These are phyloP conservation scores for Cryptococcus sp. DNA, from an alignment of 1,284 basidiomycete genomes.

Conservation along the genomic window DNA sequence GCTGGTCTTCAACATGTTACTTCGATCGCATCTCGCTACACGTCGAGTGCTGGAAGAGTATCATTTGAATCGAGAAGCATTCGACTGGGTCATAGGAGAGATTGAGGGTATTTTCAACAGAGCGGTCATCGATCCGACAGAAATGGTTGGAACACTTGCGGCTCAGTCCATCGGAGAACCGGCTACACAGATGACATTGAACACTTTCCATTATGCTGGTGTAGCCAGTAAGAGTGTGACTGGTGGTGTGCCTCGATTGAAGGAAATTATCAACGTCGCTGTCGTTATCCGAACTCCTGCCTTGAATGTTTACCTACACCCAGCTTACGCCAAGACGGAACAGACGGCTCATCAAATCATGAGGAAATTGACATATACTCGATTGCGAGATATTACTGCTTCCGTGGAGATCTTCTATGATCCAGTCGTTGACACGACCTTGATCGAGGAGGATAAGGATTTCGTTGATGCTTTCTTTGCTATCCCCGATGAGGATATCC, in stretches of 20 bases:
- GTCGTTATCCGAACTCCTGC: slow-evolving; percentile 98
- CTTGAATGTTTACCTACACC: slow-evolving; percentile 80
- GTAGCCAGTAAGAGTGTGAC: slow-evolving; percentile 97
- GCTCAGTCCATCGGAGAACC: slow-evolving; percentile 99
- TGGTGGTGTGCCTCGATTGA: slow-evolving; percentile 93
- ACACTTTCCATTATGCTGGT: slow-evolving; percentile 99
- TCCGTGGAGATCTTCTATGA: slow-evolving; percentile 99
- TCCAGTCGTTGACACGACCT: slow-evolving; percentile 83
- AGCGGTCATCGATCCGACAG: slow-evolving; percentile 85
- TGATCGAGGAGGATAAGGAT: slow-evolving; percentile 92
- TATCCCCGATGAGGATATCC: slow-evolving; percentile 95
- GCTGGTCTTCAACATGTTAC: slow-evolving; percentile 85
- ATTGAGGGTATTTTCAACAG: slow-evolving; percentile 92
- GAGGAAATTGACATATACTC: slow-evolving; percentile 74
- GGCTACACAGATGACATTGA: slow-evolving; percentile 95
- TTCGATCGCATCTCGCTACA: slow-evolving; percentile 79
- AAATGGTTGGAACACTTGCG: slow-evolving; percentile 98
- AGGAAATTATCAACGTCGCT: slow-evolving; percentile 99
- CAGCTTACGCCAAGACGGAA: slow-evolving; percentile 75
- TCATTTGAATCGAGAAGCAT: slow-evolving; percentile 84
- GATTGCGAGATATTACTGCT: slow-evolving; percentile 88
- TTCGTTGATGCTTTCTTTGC: slow-evolving; percentile 99
- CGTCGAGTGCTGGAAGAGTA: slow-evolving; percentile 78
- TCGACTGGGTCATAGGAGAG: slow-evolving; percentile 97
- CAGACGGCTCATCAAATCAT: slow-evolving; percentile 42